These are phyloP conservation scores for Tuber indicum DNA, from an alignment of 495 filamentous ascomycete species.

Conservation along the genomic window DNA sequence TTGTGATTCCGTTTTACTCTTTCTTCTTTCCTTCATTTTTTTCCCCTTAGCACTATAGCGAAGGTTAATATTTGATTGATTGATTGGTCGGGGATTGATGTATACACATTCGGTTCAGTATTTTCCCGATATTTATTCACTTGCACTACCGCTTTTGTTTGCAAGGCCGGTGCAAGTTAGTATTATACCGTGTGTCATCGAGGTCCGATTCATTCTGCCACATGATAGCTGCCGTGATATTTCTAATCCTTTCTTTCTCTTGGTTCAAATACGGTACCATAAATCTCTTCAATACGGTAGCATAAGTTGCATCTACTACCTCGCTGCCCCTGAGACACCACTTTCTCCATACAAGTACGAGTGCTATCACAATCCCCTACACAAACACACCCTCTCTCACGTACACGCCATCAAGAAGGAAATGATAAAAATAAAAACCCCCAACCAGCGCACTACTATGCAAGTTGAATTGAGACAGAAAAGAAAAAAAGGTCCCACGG, in stretches of 20 bases:
- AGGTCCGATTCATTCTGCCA: neutral
- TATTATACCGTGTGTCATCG: neutral
- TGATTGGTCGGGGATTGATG: neutral
- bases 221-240: neutral
- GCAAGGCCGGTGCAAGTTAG: neutral
- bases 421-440: too few species aligned
- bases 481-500: too few species aligned
- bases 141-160: neutral
- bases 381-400: too few species aligned
- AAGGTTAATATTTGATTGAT: slow-evolving; percentile 4
- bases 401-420: too few species aligned
- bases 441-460: too few species aligned
- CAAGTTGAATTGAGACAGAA: too few species aligned
- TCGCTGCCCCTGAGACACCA: too few species aligned
- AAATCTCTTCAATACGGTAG: neutral
- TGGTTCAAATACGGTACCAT: neutral
- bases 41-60: neutral
- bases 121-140: neutral
- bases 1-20: slow-evolving; percentile 10
- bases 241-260: neutral
- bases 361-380: too few species aligned
- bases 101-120: neutral
- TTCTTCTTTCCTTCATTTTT: slow-evolving; percentile 14
- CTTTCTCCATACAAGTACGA: too few species aligned
- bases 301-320: too few species aligned